These are phyloP conservation scores for Diplodia corticola DNA, from an alignment of 2,329 filamentous ascomycete genomes.

Conservation along the genomic window DNA sequence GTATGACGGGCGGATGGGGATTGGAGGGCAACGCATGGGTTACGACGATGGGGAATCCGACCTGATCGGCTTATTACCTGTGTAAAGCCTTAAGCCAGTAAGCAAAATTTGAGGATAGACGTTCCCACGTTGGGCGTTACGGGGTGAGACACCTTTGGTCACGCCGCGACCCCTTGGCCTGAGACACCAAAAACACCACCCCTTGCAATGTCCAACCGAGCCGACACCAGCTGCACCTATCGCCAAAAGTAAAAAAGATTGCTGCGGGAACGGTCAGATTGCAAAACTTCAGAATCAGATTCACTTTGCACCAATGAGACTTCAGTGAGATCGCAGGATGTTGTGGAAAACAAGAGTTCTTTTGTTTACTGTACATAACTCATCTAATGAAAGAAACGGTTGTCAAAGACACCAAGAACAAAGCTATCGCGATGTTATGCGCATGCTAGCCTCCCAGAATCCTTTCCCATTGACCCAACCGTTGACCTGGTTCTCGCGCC, in stretches of 20 bases:
- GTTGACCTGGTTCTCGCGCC: background rate
- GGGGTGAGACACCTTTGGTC: background rate
- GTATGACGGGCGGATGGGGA: background rate
- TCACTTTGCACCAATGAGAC: background rate
- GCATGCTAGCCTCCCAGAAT: slow-evolving; percentile 1
- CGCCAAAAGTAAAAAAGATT: background rate
- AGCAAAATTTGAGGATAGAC: background rate
- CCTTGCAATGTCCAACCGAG: background rate
- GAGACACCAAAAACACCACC: background rate
- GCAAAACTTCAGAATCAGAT: background rate
- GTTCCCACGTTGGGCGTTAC: background rate
- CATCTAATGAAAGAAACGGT: background rate
- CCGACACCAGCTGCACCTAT: background rate
- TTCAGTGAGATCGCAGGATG: background rate
- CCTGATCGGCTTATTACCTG: background rate
- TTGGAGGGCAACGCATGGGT: background rate
- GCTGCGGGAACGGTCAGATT: background rate
- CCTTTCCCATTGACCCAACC: background rate
- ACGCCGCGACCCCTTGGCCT: background rate
- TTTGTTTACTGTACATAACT: background rate
- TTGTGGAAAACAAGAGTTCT: background rate
- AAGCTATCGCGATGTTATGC: slow-evolving; percentile 35
- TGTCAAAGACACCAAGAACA: slow-evolving; percentile 53
- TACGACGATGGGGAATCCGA: background rate
- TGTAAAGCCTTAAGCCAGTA: background rate